Percentiles rank a stretch among this genome's conserved stretches.
phyloP scores from a whole-genome alignment of 257 asterid species.

The Nicotiana undulata region DNA sequence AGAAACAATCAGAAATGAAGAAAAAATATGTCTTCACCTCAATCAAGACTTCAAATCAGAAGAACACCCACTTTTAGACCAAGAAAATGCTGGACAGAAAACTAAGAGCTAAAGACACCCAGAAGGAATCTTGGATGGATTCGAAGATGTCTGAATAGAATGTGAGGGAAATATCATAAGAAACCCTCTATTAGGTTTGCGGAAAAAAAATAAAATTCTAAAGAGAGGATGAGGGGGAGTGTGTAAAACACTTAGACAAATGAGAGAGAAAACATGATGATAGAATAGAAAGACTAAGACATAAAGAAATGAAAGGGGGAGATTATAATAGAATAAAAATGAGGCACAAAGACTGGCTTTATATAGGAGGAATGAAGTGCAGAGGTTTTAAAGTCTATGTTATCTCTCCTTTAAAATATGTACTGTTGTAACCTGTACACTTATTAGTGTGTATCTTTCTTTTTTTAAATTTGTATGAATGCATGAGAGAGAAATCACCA shows the following conservation, averaged over 20 bases:
- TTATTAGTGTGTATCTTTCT: background rate
- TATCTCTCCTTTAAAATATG: background rate
- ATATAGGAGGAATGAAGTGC: background rate
- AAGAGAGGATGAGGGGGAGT: background rate
- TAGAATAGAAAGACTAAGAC: background rate
- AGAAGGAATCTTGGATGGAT: background rate
- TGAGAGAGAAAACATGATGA: background rate
- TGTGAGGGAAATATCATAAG: background rate
- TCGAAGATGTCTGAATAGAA: background rate
- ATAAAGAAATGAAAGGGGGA: background rate
- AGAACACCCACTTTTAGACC: background rate
- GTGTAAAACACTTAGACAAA: background rate
- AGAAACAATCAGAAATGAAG: background rate
- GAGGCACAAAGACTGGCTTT: background rate
- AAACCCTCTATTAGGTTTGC: slow-evolving; percentile 1
- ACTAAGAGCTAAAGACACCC: background rate
- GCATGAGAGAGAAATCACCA: background rate
- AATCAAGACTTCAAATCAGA: background rate
- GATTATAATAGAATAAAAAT: too few species aligned
- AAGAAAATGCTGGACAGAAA: background rate
- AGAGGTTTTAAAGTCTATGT: background rate
- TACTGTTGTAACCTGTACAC: background rate
- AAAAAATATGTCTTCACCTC: background rate
- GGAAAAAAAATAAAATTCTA: background rate
- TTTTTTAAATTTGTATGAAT: background rate